A percentile compares a stretch with the other conserved stretches of the same genome.
These are phyloP conservation scores for Cryphonectria radicalis DNA, from an alignment of 2,329 filamentous ascomycete species.

Conservation along the genomic window DNA sequence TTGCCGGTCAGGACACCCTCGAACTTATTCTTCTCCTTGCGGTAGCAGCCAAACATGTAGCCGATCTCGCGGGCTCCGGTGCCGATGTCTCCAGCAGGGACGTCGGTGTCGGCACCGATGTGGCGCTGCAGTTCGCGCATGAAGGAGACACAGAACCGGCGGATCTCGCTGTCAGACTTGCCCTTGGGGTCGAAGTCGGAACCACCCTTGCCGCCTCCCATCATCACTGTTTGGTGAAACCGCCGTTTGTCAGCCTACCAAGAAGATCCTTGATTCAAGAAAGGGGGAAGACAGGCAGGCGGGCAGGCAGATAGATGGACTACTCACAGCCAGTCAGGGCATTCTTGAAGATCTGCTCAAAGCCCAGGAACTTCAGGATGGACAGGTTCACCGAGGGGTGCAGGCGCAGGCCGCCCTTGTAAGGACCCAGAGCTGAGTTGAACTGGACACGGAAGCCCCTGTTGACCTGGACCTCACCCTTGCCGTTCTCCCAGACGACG, in stretches of 20 bases:
- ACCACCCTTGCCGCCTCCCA: constrained; percentile 97
- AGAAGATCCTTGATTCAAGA: no score
- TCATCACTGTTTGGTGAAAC: constrained; percentile 66
- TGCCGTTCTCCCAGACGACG: constrained; percentile 95
- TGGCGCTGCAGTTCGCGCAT: constrained; percentile 96
- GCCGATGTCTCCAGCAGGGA: constrained; percentile 96
- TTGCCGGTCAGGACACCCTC: constrained; percentile 97
- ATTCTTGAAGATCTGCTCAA: constrained; percentile 99
- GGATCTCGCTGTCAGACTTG: constrained; percentile 96
- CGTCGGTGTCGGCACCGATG: constrained; percentile 94
- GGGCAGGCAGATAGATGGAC: background rate
- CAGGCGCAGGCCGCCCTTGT: constrained; percentile 96
- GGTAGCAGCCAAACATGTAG: constrained; percentile 94
- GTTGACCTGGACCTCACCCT: constrained; percentile 87
- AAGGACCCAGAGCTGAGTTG: constrained; percentile 95
- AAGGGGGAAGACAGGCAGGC: background rate
- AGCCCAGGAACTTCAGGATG: constrained; percentile 94
- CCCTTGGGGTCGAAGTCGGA: constrained; percentile 99
- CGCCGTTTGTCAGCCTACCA: background rate
- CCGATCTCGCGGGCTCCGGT: constrained; percentile 91
- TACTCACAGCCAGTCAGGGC: constrained; percentile 87
- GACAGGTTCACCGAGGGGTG: constrained; percentile 85
- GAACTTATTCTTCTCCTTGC: constrained; percentile 85
- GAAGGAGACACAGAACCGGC: constrained; percentile 93
- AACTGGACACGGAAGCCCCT: constrained; percentile 96